These are phyloP conservation scores for Lepidium campestre DNA, from an alignment of 441 rosid species.

Conservation along the genomic window DNA sequence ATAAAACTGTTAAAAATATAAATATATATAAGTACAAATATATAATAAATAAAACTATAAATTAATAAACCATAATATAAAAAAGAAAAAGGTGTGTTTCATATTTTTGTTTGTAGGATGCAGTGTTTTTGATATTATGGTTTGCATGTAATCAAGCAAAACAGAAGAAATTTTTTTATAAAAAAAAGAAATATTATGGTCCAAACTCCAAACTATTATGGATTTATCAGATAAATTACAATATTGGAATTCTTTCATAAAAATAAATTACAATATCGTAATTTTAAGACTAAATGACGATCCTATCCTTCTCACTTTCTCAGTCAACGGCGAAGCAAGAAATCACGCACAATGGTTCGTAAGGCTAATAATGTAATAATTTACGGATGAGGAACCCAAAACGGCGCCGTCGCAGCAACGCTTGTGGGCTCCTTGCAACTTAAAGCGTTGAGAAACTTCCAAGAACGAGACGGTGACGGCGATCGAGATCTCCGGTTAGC, in stretches of 20 bases:
- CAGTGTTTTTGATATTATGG: no score
- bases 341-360: background rate
- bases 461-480: constrained; percentile 30
- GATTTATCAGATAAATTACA: constrained; percentile 6
- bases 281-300: background rate
- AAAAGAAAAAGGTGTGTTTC: background rate
- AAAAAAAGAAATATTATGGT: background rate
- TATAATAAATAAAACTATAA: background rate
- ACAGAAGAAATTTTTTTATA: no score
- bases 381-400: constrained; percentile 33
- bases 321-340: background rate
- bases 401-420: constrained; percentile 54
- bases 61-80: background rate
- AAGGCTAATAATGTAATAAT: background rate
- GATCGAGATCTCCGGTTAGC: constrained; percentile 22
- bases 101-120: no score
- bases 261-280: background rate
- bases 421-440: constrained; percentile 65
- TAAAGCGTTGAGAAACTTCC: constrained; percentile 53
- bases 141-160: no score
- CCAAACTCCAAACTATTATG: constrained; percentile 11
- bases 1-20: no score
- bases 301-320: background rate
- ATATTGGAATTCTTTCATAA: constrained; percentile 7
- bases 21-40: no score